These are phyloP conservation scores for Tetrapisispora pingtungensis DNA, from an alignment of 805 yeast genomes.

Conservation along the genomic window DNA sequence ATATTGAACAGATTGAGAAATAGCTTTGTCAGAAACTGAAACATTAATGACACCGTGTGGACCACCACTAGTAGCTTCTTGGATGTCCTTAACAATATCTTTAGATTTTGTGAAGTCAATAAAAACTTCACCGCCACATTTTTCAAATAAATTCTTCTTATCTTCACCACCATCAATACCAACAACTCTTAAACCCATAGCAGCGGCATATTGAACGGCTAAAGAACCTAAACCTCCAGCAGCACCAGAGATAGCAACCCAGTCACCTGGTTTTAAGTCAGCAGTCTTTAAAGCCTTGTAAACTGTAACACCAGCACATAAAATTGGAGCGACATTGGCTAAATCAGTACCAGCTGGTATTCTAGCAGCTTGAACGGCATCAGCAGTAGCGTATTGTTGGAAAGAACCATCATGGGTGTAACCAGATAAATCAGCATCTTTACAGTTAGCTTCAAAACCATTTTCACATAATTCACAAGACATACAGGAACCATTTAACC, in stretches of 20 bases:
- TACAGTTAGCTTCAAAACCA: constrained; percentile 45
- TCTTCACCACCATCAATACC: constrained; percentile 50
- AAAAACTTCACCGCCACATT: constrained; percentile 45
- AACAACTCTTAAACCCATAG: constrained; percentile 47
- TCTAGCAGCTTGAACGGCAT: constrained; percentile 76
- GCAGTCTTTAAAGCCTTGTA: constrained; percentile 52
- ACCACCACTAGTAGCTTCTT: constrained; percentile 54
- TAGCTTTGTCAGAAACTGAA: constrained; percentile 58
- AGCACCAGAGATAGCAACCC: constrained; percentile 54
- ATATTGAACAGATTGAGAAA: constrained; percentile 45
- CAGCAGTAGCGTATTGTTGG: constrained; percentile 83
- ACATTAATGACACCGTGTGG: constrained; percentile 63
- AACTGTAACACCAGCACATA: constrained; percentile 56
- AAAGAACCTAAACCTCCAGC: constrained; percentile 54
- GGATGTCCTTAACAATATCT: constrained; percentile 43
- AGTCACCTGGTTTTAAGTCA: constrained; percentile 39
- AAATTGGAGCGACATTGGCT: constrained; percentile 55
- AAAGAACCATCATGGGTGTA: constrained; percentile 62
- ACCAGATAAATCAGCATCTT: constrained; percentile 41
- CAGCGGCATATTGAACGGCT: constrained; percentile 49
- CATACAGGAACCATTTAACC: constrained; percentile 56
- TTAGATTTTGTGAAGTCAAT: constrained; percentile 44
- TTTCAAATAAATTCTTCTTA: constrained; percentile 36
- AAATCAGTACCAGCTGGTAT: constrained; percentile 64
- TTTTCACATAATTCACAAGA: constrained; percentile 48